Evolutionary conservation across 177 flowering plant species (phyloP), one percentile per base, ranked within the genome.

Genomic region (Vitis hybrid): DNA sequence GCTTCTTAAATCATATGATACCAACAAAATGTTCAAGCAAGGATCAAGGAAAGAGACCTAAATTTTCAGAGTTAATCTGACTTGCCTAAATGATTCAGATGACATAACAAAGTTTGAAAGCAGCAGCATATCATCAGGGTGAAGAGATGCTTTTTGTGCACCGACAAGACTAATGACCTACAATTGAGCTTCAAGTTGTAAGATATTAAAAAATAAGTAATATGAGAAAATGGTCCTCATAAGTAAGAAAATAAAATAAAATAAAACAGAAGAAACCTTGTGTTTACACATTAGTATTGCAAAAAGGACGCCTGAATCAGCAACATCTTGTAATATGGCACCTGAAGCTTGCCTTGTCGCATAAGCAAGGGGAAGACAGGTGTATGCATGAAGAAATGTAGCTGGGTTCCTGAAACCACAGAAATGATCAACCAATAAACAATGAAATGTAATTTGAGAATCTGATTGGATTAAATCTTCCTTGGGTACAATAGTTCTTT

Each of bases 101-200:
- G 99, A 88, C 84, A 85, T 78, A 57, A 96, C 88, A 80, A 93
- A 96, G 78, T 96, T 96, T 65, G 98, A 71, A 79, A 96, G 92
- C 19, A 96, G 81, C 73, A 96, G 84, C 90, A 96, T 90, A 77
- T 96, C 99, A 88, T 96, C 99, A 30, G 99, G 99, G 85, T 93
- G 98, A 75, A 96, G 97, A 72, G 95, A 92, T 49, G 98, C 95
- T 75, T 96, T 96, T 70, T 96, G 97, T 52, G 99, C 98, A 74
- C 99, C 98, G 66, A 90, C 97, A 76, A 96, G 92, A 80, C 97
- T 92, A 75, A 96, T 78, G 74, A 93, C 99, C 99, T 96, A 88
- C 78, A 85, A 65, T 60, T 35, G 14, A 73, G 24, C 61, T 67
- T 70, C 68, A 63, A 57, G 32, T 65, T 49, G 65, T 57, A 6